Conservation (phyloP, 768 basidiomycete genomes). For the Leccinum arenicola region DNA sequence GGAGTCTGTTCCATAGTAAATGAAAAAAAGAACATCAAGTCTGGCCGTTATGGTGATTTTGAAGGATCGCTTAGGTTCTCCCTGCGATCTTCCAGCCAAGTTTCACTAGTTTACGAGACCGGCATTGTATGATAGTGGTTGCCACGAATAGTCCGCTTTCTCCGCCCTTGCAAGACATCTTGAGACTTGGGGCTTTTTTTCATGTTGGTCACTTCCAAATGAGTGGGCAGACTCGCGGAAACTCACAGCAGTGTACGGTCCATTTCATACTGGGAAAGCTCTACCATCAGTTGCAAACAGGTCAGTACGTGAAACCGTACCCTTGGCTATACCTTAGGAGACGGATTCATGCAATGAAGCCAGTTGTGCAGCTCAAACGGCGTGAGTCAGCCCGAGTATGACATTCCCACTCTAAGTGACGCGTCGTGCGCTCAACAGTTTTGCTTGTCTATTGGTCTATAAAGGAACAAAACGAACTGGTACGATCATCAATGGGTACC, state of each 20-base stretch:
- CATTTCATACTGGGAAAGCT: not conserved
- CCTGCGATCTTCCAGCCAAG: no score
- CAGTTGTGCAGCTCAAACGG: not conserved
- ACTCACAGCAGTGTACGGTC: not conserved
- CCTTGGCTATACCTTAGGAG: not conserved
- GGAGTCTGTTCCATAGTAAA: not conserved
- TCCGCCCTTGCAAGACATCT: not conserved
- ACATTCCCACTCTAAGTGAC: not conserved
- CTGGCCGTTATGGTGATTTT: not conserved
- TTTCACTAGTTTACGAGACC: not conserved
- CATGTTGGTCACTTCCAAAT: not conserved
- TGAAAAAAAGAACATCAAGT: not conserved
- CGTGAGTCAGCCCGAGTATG: not conserved
- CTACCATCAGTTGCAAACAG: not conserved
- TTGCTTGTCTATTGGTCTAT: not conserved
- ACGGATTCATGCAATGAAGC: not conserved
- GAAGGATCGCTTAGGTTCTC: not conserved
- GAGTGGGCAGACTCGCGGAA: not conserved
- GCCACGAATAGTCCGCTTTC: not conserved
- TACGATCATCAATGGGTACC: constrained; percentile 11
- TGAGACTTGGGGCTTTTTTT: not conserved
- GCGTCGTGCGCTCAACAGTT: not conserved
- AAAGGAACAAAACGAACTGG: not conserved
- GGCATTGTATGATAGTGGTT: not conserved
- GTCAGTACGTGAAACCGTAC: not conserved